Conservation (phyloP, 225 moss, liverwort and hornwort genomes). For the Climacium dendroides region DNA sequence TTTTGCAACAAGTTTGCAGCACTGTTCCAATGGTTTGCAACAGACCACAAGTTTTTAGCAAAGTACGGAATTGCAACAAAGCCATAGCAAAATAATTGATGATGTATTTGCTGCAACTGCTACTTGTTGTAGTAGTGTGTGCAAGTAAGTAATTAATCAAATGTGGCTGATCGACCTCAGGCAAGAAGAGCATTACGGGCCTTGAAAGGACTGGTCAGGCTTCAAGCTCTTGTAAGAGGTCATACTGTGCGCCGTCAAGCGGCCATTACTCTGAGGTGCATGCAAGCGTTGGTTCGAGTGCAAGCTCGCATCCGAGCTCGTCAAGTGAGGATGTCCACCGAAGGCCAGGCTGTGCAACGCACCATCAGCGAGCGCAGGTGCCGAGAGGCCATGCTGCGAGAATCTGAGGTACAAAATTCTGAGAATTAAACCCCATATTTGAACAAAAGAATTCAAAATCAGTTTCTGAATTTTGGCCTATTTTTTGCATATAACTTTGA, state of each 20-base stretch:
- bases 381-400: constrained; percentile 48
- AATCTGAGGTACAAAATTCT: constrained; percentile 44
- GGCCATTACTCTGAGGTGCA: constrained; percentile 68
- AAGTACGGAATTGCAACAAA: background rate
- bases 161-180: background rate
- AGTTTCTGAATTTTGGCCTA: background rate
- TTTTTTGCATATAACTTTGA: no score
- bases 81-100: background rate
- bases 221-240: constrained; percentile 75
- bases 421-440: background rate
- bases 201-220: constrained; percentile 62
- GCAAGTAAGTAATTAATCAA: background rate
- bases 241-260: constrained; percentile 79
- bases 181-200: constrained; percentile 83
- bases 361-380: constrained; percentile 45
- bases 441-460: background rate
- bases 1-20: background rate
- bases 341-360: constrained; percentile 69
- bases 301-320: constrained; percentile 87
- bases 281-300: constrained; percentile 85
- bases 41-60: background rate
- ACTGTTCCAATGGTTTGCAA: background rate
- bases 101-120: background rate
- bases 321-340: constrained; percentile 55
- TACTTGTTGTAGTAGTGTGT: background rate